Conservation (phyloP, 2,329 filamentous ascomycete genomes). For the Chaetomiaceae sp. region DNA sequence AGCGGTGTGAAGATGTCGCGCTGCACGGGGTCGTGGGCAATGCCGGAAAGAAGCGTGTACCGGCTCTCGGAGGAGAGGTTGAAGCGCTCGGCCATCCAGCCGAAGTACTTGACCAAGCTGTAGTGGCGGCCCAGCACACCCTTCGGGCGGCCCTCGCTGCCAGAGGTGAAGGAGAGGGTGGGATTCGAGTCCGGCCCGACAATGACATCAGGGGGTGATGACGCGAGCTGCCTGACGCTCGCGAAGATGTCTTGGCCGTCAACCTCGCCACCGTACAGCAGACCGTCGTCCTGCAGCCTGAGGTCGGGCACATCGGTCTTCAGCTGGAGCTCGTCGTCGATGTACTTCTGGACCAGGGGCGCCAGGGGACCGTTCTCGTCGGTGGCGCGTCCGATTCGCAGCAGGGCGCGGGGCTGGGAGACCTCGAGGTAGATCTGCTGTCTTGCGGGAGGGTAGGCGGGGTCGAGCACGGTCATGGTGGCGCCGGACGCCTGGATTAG, state of each 20-base stretch:
- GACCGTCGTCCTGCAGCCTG: constrained; percentile 65
- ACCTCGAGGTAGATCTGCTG: constrained; percentile 74
- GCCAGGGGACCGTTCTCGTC: constrained; percentile 57
- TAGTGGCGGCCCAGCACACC: constrained; percentile 86
- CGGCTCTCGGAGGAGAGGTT: constrained; percentile 63
- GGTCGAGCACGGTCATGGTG: constrained; percentile 67
- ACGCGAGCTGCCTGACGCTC: constrained; percentile 44
- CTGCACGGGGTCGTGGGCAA: constrained; percentile 69
- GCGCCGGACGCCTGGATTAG: constrained; percentile 48
- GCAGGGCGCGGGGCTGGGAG: constrained; percentile 62
- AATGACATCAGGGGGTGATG: constrained; percentile 61
- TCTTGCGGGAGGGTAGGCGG: constrained; percentile 72
- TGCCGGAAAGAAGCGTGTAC: constrained; percentile 81
- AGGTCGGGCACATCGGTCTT: constrained; percentile 72
- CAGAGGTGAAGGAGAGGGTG: constrained; percentile 64
- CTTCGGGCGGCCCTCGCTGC: constrained; percentile 69
- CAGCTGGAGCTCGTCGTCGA: constrained; percentile 66
- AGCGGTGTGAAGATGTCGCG: constrained; percentile 84
- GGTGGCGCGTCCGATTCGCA: constrained; percentile 66
- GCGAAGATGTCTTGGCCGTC: constrained; percentile 65
- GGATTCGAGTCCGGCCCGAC: constrained; percentile 83
- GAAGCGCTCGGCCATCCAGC: constrained; percentile 89
- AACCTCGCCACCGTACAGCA: constrained; percentile 61
- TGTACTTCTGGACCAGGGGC: constrained; percentile 53
- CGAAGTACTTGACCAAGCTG: constrained; percentile 78